Evolutionary conservation across 2,329 filamentous ascomycete genomes (phyloP).

Genomic region (Aureobasidium subglaciale): DNA sequence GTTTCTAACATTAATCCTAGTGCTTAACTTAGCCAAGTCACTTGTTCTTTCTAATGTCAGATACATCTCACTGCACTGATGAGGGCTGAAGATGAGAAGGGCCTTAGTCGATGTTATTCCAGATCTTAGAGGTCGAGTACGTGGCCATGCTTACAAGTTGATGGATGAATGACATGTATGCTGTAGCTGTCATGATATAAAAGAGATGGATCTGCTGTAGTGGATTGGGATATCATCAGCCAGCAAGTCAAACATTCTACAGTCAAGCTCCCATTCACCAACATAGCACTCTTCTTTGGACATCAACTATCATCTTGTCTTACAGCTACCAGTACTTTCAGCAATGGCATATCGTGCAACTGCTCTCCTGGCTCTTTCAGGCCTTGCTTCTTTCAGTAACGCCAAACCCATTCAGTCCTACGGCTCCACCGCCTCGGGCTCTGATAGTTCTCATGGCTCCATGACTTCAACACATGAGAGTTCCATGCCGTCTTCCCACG

Average conservation of each 20-base stretch:
- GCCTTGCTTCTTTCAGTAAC: not conserved
- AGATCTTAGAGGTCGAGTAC: not conserved
- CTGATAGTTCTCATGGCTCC: too few relatives aligned
- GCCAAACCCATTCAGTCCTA: constrained; percentile 8
- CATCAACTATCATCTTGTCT: not conserved
- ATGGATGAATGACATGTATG: not conserved
- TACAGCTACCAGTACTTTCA: not conserved
- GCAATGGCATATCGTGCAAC: constrained; percentile 3
- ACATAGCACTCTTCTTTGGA: not conserved
- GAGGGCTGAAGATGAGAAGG: not conserved
- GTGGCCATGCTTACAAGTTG: not conserved
- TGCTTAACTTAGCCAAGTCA: not conserved
- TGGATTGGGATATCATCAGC: not conserved
- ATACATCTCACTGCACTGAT: not conserved
- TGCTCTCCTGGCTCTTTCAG: not conserved
- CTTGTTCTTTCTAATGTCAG: not conserved
- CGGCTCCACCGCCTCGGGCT: not conserved
- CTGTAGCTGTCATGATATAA: not conserved
- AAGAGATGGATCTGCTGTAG: not conserved
- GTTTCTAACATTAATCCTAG: not conserved
- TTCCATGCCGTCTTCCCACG: too few relatives aligned
- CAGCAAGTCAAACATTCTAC: not conserved
- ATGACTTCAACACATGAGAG: too few relatives aligned
- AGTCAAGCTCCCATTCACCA: not conserved
- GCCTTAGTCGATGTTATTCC: constrained; percentile 2